Conservation (phyloP, 768 basidiomycete genomes). For the Gymnopilus junonius region DNA sequence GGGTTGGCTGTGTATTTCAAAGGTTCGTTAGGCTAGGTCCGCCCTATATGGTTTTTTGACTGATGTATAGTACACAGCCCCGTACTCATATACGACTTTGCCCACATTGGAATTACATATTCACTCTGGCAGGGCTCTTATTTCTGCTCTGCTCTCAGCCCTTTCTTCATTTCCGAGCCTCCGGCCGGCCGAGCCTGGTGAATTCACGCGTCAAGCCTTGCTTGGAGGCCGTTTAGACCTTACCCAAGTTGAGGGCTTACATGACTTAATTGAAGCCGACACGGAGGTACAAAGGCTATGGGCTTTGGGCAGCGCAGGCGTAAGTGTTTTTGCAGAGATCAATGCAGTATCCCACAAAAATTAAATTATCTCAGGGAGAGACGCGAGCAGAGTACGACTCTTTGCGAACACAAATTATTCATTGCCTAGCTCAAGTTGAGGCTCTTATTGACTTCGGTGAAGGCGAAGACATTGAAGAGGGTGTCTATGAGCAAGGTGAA, state of each 20-base stretch:
- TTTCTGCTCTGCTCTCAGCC: conserved; percentile 69
- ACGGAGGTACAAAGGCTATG: conserved; percentile 81
- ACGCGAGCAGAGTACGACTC: conserved; percentile 63
- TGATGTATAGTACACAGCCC: conserved; percentile 46
- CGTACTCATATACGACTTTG: conserved; percentile 83
- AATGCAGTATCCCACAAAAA: conserved; percentile 6
- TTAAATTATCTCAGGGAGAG: conserved; percentile 52
- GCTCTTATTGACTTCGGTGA: conserved; percentile 95
- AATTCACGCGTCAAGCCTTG: conserved; percentile 88
- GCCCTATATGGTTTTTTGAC: neutral
- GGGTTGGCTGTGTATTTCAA: conserved; percentile 83
- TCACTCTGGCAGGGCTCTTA: conserved; percentile 84
- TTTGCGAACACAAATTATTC: conserved; percentile 68
- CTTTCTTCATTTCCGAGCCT: conserved; percentile 64
- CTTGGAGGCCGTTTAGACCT: conserved; percentile 81
- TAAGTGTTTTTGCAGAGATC: conserved; percentile 38
- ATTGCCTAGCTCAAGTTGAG: conserved; percentile 79
- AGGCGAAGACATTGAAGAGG: conserved; percentile 88
- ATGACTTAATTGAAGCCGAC: conserved; percentile 87
- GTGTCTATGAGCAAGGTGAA: conserved; percentile 71
- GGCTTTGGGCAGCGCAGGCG: conserved; percentile 71
- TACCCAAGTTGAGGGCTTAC: conserved; percentile 87
- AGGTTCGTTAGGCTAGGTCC: conserved; percentile 44
- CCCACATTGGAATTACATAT: conserved; percentile 84
- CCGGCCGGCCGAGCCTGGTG: conserved; percentile 83